Evolutionary conservation across 2,329 filamentous ascomycete species (phyloP), one percentile per base, ranked within the genome.

Genomic region (Ophiostoma quercus): DNA sequence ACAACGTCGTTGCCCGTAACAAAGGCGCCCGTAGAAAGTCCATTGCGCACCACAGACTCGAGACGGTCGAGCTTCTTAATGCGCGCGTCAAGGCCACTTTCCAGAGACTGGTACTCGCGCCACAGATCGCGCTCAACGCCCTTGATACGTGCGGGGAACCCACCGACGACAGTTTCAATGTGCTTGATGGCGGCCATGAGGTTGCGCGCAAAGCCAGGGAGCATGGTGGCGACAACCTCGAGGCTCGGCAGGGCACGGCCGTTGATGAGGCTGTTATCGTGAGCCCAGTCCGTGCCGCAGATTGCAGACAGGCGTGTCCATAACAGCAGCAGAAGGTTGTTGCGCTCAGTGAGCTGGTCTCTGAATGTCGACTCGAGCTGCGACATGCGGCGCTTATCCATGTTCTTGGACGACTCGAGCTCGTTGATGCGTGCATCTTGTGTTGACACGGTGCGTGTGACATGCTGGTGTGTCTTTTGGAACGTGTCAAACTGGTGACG

Each of bases 211-310:
- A 98, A 98, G 1, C 91, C 92, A 0, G 91, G 90, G 4, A 98
- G 84, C 79, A 95, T 92, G 67, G 89, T 94, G 0, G 89, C 88
- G 72, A 99, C 91, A 16, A 93, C 89, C 76, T 97, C 94, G 43
- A 96, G 84, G 14, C 90, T 92, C 0, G 94, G 92, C 7, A 96
- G 81, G 1, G 86, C 87, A 71, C 94, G 91, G 25, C 93, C 92
- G 75, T 95, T 94, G 76, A 98, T 91, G 32, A 97, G 87, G 70
- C 90, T 90, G 78, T 98, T 94, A 75, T 90, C 88, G 78, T 97
- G 91, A 4, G 91, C 88, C 94, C 95, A 99, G 76, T 98, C 95
- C 0, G 88, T 86, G 12, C 95, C 95, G 75, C 95, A 98, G 62
- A 98, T 84, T 0, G 87, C 85, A 3, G 92, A 94, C 9, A 99